Evolutionary conservation across 768 basidiomycete genomes (phyloP), one percentile per base, ranked within the genome.

Genomic region (Termitomyces sp.): DNA sequence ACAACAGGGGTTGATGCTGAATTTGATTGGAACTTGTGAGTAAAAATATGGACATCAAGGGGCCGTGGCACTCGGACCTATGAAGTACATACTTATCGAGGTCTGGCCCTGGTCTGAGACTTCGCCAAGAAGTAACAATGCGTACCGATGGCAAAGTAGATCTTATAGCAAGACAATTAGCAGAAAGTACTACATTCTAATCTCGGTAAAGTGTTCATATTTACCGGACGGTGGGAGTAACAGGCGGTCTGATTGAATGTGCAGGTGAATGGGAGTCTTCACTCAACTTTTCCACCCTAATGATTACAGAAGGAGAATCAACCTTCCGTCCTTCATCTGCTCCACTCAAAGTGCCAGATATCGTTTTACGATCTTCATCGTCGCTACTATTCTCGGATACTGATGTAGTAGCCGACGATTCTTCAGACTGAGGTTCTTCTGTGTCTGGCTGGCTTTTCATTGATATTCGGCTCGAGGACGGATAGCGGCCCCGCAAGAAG

Each of bases 401-500:
- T 18, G 49, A 32, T 32, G 57, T 45, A 45, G 24, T 58, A 46
- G 63, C 55, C 53, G 64, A 54, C 20, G 44, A 46, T 57, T 62
- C 62, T 59, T 64, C 59, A 55, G 58, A 46, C 50, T 64, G 65
- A 49, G 44, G 38, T 45, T 68, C 66, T 55, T 61, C 63, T 57
- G 57, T 36, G 35, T 59, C 57, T 42, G 64, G 46, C 55, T 58
- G 48, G 45, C 59, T 61, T 46, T 69, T 65, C 24, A 56, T 50
- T 20, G 63, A 53, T 39, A 63, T 60, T 56, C 73, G 75, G 64
- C 70, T 73, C 15, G 77, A 77, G 20, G 86, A 83, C 35, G 86
- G 81, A 69, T 89, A 82, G 53, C 88, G 84, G 22, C 80, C 76
- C 40, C 88, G 83, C 57, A 87, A 76, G 70, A 90, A 84, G 33